Conservation (phyloP, 768 basidiomycete genomes). For the Amanita rimosa region DNA sequence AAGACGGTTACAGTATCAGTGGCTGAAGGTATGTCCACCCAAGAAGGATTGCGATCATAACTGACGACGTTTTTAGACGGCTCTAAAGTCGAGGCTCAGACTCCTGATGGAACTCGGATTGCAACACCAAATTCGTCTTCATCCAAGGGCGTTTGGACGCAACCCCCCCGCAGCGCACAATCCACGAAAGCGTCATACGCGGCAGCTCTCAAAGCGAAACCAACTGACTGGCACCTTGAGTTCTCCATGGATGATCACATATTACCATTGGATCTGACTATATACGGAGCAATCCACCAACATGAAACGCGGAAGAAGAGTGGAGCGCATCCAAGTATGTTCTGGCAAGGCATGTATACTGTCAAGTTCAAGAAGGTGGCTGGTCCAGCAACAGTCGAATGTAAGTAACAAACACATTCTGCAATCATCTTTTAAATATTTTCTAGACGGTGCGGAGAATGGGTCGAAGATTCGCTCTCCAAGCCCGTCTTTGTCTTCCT, state of each 20-base stretch:
- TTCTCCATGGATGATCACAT: slow-evolving; percentile 88
- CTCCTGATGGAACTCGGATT: slow-evolving; percentile 91
- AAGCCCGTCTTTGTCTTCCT: slow-evolving; percentile 60
- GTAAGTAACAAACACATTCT: slow-evolving; percentile 25
- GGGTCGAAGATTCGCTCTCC: slow-evolving; percentile 46
- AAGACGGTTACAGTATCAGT: slow-evolving; percentile 83
- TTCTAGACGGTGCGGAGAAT: slow-evolving; percentile 31
- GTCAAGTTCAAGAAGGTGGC: slow-evolving; percentile 89
- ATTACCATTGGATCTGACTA: slow-evolving; percentile 79
- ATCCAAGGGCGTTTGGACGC: slow-evolving; percentile 25
- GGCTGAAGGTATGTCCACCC: slow-evolving; percentile 45
- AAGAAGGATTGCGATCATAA: slow-evolving; percentile 5
- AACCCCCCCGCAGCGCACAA: slow-evolving; percentile 17
- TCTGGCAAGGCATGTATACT: slow-evolving; percentile 87
- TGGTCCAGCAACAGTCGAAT: slow-evolving; percentile 59
- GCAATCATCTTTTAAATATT: background rate
- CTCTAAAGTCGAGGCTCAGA: slow-evolving; percentile 90
- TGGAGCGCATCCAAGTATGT: slow-evolving; percentile 53
- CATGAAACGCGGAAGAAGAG: slow-evolving; percentile 74
- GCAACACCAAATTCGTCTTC: slow-evolving; percentile 66
- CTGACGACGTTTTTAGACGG: slow-evolving; percentile 43
- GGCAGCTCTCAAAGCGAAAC: slow-evolving; percentile 85
- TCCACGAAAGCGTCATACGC: slow-evolving; percentile 70
- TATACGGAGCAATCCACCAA: slow-evolving; percentile 95
- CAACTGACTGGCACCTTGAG: slow-evolving; percentile 93